Percentiles rank a stretch among this genome's conserved stretches.
Conservation (phyloP, 2,329 filamentous ascomycete species). For the Alternaria triticina region DNA sequence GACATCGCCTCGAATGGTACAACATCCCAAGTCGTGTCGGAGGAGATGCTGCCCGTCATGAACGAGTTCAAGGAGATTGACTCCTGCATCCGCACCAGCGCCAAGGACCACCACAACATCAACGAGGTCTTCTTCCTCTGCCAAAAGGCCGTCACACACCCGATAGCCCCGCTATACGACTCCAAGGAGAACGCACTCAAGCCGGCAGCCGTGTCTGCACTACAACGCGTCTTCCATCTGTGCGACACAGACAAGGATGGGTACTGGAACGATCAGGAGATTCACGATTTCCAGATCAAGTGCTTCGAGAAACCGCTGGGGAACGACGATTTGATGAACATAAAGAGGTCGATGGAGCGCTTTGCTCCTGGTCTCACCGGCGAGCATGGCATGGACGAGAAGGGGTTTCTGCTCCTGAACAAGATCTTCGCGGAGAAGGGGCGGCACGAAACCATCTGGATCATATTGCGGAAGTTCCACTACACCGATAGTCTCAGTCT, state of each 20-base stretch:
- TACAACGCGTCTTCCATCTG: conserved; percentile 92
- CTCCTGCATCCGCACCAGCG: conserved; percentile 93
- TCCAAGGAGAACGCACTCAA: conserved; percentile 89
- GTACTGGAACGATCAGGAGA: conserved; percentile 86
- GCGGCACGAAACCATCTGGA: conserved; percentile 97
- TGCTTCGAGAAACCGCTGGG: conserved; percentile 90
- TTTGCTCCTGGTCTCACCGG: conserved; percentile 67
- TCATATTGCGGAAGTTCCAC: conserved; percentile 91
- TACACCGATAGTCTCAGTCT: conserved; percentile 95
- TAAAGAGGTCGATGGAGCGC: conserved; percentile 85
- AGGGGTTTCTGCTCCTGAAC: conserved; percentile 87
- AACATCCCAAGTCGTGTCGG: conserved; percentile 85
- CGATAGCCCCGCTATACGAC: conserved; percentile 94
- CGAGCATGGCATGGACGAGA: conserved; percentile 73
- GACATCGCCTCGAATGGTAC: conserved; percentile 78
- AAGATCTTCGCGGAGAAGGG: conserved; percentile 97
- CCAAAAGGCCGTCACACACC: conserved; percentile 96
- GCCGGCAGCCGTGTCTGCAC: conserved; percentile 82
- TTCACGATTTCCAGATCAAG: conserved; percentile 86
- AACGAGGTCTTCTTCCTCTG: conserved; percentile 96
- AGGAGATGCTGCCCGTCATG: conserved; percentile 99
- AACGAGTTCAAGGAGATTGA: conserved; percentile 98
- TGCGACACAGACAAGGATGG: conserved; percentile 97
- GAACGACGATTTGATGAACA: conserved; percentile 82
- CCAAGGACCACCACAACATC: conserved; percentile 89